Conservation (phyloP, 495 filamentous ascomycete species). For the Staphylotrichum longicolle region DNA sequence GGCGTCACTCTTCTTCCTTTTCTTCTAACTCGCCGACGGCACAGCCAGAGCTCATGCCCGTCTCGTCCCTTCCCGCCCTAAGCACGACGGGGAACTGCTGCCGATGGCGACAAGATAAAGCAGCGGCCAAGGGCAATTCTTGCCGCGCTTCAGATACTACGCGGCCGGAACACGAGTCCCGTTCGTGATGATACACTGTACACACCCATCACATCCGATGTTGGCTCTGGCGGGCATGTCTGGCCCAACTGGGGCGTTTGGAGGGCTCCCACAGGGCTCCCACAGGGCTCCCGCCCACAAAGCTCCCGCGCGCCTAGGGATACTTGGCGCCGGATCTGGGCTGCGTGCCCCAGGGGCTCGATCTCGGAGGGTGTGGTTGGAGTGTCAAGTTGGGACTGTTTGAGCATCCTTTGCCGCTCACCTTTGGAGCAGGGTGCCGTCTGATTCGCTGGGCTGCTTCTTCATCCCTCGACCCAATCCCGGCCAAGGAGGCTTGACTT, state of each 20-base stretch:
- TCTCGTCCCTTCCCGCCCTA: too few relatives aligned
- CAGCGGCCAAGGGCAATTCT: too few relatives aligned
- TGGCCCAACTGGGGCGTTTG: not conserved
- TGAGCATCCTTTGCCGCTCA: constrained; percentile 8
- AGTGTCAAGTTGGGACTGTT: constrained; percentile 4
- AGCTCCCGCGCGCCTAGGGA: not conserved
- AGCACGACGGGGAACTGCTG: too few relatives aligned
- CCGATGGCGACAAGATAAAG: too few relatives aligned
- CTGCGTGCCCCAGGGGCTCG: constrained; percentile 19
- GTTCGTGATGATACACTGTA: not conserved
- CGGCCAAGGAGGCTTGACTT: constrained; percentile 1
- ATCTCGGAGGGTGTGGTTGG: constrained; percentile 5
- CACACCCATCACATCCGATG: not conserved
- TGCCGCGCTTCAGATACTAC: not conserved
- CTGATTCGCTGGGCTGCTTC: constrained; percentile 17
- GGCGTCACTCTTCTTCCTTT: not conserved
- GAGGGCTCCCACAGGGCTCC: not conserved
- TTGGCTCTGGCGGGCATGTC: not conserved
- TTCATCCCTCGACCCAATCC: not conserved
- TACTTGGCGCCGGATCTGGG: constrained; percentile 23
- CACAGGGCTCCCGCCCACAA: not conserved
- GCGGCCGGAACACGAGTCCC: not conserved
- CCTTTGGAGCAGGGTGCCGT: constrained; percentile 4
- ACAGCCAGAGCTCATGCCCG: not conserved
- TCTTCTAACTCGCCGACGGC: not conserved